Conservation (phyloP, 148 eudicot species). For the Nyssa sinensis region DNA sequence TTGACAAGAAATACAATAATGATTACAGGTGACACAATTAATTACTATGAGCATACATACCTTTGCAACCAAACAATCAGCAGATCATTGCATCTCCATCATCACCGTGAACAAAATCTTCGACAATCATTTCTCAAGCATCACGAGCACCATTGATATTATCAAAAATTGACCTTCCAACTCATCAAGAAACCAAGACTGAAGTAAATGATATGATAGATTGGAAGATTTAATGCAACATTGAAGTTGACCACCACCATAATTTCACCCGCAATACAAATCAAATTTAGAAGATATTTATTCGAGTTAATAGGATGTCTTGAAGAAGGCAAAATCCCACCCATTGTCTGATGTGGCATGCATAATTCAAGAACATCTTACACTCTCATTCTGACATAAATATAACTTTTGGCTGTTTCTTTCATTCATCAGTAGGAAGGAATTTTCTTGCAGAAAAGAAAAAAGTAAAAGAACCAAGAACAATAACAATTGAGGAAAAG, state of each 20-base stretch:
- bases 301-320: neutral
- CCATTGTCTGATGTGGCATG: neutral
- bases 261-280: neutral
- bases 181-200: neutral
- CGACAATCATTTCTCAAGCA: neutral
- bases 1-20: too few relatives aligned
- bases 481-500: neutral
- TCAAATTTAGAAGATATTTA: too few relatives aligned
- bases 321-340: neutral
- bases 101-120: neutral
- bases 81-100: too few relatives aligned
- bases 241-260: neutral
- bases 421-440: neutral
- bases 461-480: too few relatives aligned
- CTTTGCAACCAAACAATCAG: neutral
- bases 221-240: neutral
- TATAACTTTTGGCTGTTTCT: neutral
- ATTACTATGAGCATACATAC: neutral
- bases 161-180: neutral
- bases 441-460: too few relatives aligned
- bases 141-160: neutral
- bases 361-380: too few relatives aligned
- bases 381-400: neutral
- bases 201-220: too few relatives aligned
- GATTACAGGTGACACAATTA: neutral